A percentile compares a stretch with the other conserved stretches of the same genome.
Conservation (phyloP, 768 basidiomycete genomes). For the Podaxis pistillaris region DNA sequence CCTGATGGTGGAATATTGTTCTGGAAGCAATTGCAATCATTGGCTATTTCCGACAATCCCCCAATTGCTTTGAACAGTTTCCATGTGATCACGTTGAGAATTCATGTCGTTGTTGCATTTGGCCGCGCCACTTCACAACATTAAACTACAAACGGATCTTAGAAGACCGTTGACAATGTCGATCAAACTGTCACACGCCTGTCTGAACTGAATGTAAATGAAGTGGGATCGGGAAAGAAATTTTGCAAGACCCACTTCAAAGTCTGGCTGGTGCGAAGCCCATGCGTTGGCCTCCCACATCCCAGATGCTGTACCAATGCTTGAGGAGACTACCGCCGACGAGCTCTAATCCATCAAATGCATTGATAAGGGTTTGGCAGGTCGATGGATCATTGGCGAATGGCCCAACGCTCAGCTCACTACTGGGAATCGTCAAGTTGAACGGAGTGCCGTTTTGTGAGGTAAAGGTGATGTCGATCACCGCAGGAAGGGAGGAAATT, state of each 20-base stretch:
- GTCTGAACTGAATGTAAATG: neutral
- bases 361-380: slow-evolving; percentile 60
- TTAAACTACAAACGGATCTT: slow-evolving; percentile 8
- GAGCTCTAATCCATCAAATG: slow-evolving; percentile 49
- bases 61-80: neutral
- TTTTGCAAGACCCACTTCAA: slow-evolving; percentile 16
- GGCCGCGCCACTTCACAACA: slow-evolving; percentile 1
- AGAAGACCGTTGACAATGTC: neutral
- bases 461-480: slow-evolving; percentile 54
- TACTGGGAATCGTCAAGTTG: slow-evolving; percentile 56
- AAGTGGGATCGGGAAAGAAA: neutral
- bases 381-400: slow-evolving; percentile 46
- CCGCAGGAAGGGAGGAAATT: slow-evolving; percentile 46
- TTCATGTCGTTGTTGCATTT: neutral
- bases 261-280: slow-evolving; percentile 49
- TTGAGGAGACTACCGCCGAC: slow-evolving; percentile 57
- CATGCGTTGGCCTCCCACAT: slow-evolving; percentile 45
- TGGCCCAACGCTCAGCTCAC: slow-evolving; percentile 56
- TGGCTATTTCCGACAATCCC: slow-evolving; percentile 1
- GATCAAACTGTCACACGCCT: slow-evolving; percentile 7
- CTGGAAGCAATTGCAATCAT: slow-evolving; percentile 2
- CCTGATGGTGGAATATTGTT: slow-evolving; percentile 5
- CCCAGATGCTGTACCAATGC: slow-evolving; percentile 62
- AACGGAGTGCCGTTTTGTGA: slow-evolving; percentile 46
- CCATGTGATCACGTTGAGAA: slow-evolving; percentile 7